Conservation (phyloP, 2,329 filamentous ascomycete genomes). For the Alternaria consortialis region DNA sequence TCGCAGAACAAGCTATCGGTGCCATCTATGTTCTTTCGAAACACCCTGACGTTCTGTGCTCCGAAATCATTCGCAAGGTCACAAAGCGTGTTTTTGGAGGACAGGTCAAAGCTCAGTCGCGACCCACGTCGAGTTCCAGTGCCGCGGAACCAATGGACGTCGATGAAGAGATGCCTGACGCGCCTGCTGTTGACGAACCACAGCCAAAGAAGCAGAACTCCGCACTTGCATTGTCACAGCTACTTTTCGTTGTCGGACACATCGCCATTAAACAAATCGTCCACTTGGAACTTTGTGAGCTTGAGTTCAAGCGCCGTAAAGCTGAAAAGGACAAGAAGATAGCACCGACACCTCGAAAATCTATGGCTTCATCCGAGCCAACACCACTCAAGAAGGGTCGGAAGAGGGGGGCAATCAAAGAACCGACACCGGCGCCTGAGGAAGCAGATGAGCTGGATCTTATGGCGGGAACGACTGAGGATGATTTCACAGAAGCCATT, state of each 20-base stretch:
- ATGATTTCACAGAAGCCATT: constrained; percentile 90
- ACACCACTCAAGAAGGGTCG: constrained; percentile 53
- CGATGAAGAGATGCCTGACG: constrained; percentile 32
- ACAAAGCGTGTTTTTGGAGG: constrained; percentile 81
- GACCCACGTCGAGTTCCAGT: constrained; percentile 45
- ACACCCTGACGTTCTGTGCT: constrained; percentile 92
- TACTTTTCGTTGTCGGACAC: constrained; percentile 94
- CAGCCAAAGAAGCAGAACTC: constrained; percentile 66
- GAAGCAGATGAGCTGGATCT: constrained; percentile 92
- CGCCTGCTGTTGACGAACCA: constrained; percentile 37
- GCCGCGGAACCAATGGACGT: constrained; percentile 36
- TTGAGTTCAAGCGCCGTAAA: constrained; percentile 97
- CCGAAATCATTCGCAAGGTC: constrained; percentile 87
- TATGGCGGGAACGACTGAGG: constrained; percentile 94
- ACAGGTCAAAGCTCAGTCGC: constrained; percentile 53
- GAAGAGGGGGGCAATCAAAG: constrained; percentile 51
- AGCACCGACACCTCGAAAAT: constrained; percentile 45
- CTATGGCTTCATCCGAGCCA: constrained; percentile 34
- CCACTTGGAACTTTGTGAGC: constrained; percentile 94
- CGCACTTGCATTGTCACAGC: constrained; percentile 81
- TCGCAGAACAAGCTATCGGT: constrained; percentile 94
- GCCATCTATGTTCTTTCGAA: constrained; percentile 95
- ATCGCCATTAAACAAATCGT: constrained; percentile 99
- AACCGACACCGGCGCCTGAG: constrained; percentile 60
- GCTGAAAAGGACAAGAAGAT: constrained; percentile 80